Evolutionary conservation across 2,329 filamentous ascomycete species (phyloP), one percentile per base, ranked within the genome.

Genomic region (Botrytis sinoallii): DNA sequence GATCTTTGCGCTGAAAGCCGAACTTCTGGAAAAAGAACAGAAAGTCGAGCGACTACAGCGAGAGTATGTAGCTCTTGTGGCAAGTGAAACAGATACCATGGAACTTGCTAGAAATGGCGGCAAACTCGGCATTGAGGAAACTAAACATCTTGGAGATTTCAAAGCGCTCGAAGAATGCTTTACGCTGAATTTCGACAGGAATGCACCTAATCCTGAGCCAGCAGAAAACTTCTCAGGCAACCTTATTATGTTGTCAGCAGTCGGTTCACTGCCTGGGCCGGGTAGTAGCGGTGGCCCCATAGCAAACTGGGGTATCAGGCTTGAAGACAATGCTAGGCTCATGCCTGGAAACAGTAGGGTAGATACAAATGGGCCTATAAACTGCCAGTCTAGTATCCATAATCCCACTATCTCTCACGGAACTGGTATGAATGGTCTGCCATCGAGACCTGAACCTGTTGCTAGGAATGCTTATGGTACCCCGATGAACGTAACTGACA

Each of bases 101-200:
- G 40, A 69, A 14, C 12, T 25, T 52, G 46, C 35, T 42, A 10
- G 38, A 9, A 12, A 7, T 42, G 61, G 38, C 38, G 60, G 38
- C 9, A 32, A 18, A 2, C 35, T n/a, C 8, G 18, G 14, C 22
- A 3, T 18, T 18, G 35, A 69, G 40, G 35, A 57, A 12, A 20
- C 6, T 18, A n/a, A 59, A 32, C 35, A 38, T 7, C 52, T 69
- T 32, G 38, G 66, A 10, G 40, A 38, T 57, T 69, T 57, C 9
- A 69, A 42, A 18, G 32, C 16, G n/a, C 48, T 57, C 25, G 66
- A 69, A 32, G 10, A 69, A n/a, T 69, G 38, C n/a, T 69, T 69
- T 9, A 57, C 66, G 20, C 29, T 69, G 38, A 25, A 44, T 25
- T n/a, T 69, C 1, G 66, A 69, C n/a, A 69, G 66, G 55, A 38